Evolutionary conservation across 2,329 filamentous ascomycete species (phyloP), one percentile per base, ranked within the genome.

Genomic region (Aspergillus novoparasiticus): DNA sequence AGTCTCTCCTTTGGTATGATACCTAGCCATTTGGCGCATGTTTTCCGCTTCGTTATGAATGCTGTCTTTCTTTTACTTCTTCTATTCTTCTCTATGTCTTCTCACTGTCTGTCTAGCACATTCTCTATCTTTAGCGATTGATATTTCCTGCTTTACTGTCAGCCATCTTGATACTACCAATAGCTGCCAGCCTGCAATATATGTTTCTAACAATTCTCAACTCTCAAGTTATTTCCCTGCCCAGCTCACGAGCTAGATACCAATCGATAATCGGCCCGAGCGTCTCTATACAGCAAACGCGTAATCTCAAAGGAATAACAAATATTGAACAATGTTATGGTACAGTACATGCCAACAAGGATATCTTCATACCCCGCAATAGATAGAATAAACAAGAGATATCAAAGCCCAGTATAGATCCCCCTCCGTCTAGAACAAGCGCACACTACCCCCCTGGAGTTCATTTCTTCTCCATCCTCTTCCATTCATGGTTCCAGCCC

Each of bases 401-500:
- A 58, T n/a, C 21, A 39, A 32, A 58, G 10, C 36, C 19, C 12
- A 58, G 16, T 26, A 9, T 16, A 58, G 19, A 26, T 19, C 21
- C 9, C 45, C 43, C 14, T 26, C 30, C 41, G 26, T 26, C 26
- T 39, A 3, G 23, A 28, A 36, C n/a, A 48, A 59, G 5, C 19
- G 30, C 21, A 50, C 41, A 45, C 34, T 57, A 34, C 26, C 19
- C n/a, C 45, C 53, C n/a, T 26, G 1, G 10, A 48, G 26, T 48
- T 50, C 69, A 71, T 66, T 66, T 71, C 65, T 67, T 67, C 60
- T 68, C 67, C 59, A 71, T 80, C 79, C 89, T 86, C 82, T 89
- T 96, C 95, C 95, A 99, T 14, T 83, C 90, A 80, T 96, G 89
- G 81, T 98, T 95, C 93, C 94, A 99, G n/a, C 92, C 87, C 69